A percentile compares a stretch with the other conserved stretches of the same genome.
Evolutionary conservation across 129 eudicot genomes (phyloP).

Genomic region (Chrysanthemum makinoi): DNA sequence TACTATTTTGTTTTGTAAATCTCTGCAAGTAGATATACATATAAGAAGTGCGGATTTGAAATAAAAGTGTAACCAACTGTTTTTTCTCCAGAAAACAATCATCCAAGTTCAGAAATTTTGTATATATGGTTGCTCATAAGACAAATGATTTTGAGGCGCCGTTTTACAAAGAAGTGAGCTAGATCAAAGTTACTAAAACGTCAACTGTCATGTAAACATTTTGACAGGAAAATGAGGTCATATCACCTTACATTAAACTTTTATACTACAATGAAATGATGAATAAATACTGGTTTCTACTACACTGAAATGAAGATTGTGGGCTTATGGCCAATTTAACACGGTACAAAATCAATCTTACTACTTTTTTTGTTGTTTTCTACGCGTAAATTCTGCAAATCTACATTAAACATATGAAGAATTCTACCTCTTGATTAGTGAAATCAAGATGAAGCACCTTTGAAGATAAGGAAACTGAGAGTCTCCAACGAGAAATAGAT

Average conservation of each 20-base stretch:
- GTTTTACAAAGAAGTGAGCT: not conserved
- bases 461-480: constrained; percentile 54
- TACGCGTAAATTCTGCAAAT: too few species aligned
- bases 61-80: not conserved
- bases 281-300: constrained; percentile 2
- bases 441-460: constrained; percentile 40
- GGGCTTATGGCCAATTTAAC: too few species aligned
- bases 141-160: not conserved
- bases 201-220: not conserved
- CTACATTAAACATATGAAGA: constrained; percentile 7
- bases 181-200: not conserved
- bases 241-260: not conserved
- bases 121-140: not conserved
- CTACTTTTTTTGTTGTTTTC: not conserved
- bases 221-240: not conserved
- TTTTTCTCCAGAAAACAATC: not conserved
- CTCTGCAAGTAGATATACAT: not conserved
- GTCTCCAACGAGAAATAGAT: constrained; percentile 52
- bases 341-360: constrained; percentile 1
- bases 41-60: not conserved
- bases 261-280: constrained; percentile 17
- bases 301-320: constrained; percentile 1
- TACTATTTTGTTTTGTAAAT: constrained; percentile 1
- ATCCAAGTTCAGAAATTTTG: not conserved
- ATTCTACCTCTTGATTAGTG: constrained; percentile 7